These are phyloP conservation scores for Medicago ruthenica DNA, from an alignment of 306 rosid species.

Conservation along the genomic window DNA sequence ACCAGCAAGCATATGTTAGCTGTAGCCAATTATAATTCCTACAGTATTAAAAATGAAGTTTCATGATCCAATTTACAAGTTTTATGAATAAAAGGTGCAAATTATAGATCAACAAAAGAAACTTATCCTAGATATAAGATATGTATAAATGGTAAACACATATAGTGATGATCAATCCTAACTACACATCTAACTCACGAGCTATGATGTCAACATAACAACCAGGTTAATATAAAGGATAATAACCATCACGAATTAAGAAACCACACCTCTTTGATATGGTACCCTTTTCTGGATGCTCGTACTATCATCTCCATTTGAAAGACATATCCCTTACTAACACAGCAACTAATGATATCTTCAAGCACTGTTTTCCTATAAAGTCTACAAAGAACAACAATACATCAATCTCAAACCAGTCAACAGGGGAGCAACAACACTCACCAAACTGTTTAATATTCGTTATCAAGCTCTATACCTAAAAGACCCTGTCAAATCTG, in stretches of 20 bases:
- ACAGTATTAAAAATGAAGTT: not conserved
- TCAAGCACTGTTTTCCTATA: conserved; percentile 86
- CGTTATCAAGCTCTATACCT: conserved; percentile 56
- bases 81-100: not conserved
- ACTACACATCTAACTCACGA: not conserved
- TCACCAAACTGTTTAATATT: conserved; percentile 30
- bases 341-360: conserved; percentile 89
- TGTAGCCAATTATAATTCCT: conserved; percentile 6
- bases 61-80: not conserved
- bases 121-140: not conserved
- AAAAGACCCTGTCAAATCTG: conserved; percentile 97
- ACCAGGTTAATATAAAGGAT: conserved; percentile 34
- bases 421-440: conserved; percentile 35
- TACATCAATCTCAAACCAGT: conserved; percentile 39
- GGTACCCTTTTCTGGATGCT: conserved; percentile 92
- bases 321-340: conserved; percentile 95
- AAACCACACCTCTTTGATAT: conserved; percentile 81
- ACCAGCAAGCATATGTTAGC: conserved; percentile 19
- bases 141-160: not conserved
- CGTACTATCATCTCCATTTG: conserved; percentile 99
- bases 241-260: conserved; percentile 29
- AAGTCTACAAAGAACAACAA: conserved; percentile 62
- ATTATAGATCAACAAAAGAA: not conserved
- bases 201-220: conserved; percentile 31
- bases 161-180: not conserved